A percentile compares a stretch with the other conserved stretches of the same genome.
Conservation (phyloP, 106 monocot species). For the Narthecium ossifragum region DNA sequence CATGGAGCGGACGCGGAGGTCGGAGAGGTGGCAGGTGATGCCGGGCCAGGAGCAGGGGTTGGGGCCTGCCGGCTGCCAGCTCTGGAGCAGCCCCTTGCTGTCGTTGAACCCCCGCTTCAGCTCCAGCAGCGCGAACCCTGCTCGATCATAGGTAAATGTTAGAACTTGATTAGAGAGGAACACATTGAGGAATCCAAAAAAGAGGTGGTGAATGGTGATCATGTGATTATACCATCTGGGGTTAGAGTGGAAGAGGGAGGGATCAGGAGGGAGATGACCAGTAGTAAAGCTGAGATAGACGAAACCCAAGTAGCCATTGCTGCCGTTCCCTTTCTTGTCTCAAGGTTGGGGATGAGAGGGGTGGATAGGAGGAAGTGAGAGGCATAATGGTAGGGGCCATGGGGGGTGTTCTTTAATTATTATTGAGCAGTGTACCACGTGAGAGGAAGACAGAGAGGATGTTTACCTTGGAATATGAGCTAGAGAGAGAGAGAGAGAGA, state of each 20-base stretch:
- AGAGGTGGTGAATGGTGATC: not conserved
- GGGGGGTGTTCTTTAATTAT: not conserved
- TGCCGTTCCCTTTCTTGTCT: no score
- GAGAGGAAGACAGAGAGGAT: slow-evolving; percentile 3
- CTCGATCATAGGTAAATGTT: no score
- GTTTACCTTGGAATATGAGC: not conserved
- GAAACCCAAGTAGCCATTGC: no score
- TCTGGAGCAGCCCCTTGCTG: slow-evolving; percentile 32
- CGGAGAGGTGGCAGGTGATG: slow-evolving; percentile 68
- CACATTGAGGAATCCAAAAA: not conserved
- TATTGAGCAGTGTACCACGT: not conserved
- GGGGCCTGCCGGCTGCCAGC: slow-evolving; percentile 53
- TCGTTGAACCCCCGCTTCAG: slow-evolving; percentile 64
- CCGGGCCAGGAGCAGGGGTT: slow-evolving; percentile 87
- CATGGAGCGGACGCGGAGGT: slow-evolving; percentile 83
- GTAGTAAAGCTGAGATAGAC: not conserved
- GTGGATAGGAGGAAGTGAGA: not conserved
- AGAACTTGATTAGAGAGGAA: not conserved
- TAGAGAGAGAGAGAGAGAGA: slow-evolving; percentile 2
- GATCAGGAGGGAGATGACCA: not conserved
- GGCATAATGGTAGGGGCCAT: not conserved
- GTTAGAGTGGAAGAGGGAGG: slow-evolving; percentile 1
- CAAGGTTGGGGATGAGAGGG: not conserved
- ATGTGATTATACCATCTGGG: slow-evolving; percentile 13
- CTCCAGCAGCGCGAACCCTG: slow-evolving; percentile 75